Evolutionary conservation across 2,329 filamentous ascomycete species (phyloP).

Genomic region (Ustilaginoidea virens): DNA sequence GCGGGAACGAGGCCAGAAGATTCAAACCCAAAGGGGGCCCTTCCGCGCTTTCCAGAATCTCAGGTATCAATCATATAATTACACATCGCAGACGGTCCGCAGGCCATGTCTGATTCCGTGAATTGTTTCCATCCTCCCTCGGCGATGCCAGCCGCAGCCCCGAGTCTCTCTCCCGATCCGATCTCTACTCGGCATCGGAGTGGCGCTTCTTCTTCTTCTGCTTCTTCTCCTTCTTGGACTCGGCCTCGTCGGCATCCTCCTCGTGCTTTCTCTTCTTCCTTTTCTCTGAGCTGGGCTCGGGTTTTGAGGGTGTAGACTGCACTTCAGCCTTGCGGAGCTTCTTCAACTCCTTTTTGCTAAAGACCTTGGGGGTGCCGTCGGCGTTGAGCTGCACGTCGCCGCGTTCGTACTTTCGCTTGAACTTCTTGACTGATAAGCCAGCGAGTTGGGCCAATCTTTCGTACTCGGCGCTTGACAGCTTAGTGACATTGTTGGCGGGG

Average conservation of each 20-base stretch:
- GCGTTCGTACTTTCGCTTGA: conserved; percentile 63
- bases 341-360: conserved; percentile 66
- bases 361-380: conserved; percentile 49
- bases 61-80: conserved; percentile 16
- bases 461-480: conserved; percentile 40
- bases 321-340: conserved; percentile 51
- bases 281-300: conserved; percentile 15
- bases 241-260: conserved; percentile 49
- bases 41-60: conserved; percentile 5
- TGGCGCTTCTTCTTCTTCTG: conserved; percentile 33
- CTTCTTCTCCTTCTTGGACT: conserved; percentile 42
- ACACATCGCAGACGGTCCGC: conserved; percentile 8
- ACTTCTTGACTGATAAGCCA: conserved; percentile 59
- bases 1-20: conserved; percentile 13
- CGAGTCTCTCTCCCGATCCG: conserved; percentile 1
- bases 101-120: conserved; percentile 3
- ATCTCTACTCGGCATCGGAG: conserved; percentile 10
- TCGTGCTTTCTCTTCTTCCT: conserved; percentile 63
- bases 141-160: background rate
- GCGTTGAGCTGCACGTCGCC: conserved; percentile 54
- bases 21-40: background rate
- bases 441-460: conserved; percentile 47
- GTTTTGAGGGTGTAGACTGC: conserved; percentile 24
- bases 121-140: background rate
- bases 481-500: conserved; percentile 21